Base-by-base conservation (phyloP, 2,329 filamentous ascomycete species). In the Aspergillus quadrilineatus region DNA sequence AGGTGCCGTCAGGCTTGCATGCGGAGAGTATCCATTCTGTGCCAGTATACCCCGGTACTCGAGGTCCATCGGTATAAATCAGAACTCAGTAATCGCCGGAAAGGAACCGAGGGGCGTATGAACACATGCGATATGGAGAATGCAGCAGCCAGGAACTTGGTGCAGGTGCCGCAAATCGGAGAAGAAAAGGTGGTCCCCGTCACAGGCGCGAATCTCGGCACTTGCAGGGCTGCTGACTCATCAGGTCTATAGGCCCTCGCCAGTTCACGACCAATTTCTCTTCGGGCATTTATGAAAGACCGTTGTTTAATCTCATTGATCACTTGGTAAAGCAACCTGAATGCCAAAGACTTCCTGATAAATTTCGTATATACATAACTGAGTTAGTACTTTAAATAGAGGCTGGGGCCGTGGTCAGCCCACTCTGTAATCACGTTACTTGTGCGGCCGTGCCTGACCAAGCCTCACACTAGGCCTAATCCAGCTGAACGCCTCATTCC, bases 151-250 rank as follows among this genome's bases (percentile, higher is more conserved):
- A 61, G 63, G 59, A 58, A 56, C 36, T 60, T 55, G 60, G 58
- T 58, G 56, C 47, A 69, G 65, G 61, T 67, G 68, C 70, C 72
- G 72, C 68, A 71, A 73, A 73, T 73, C 72, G 72, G 72, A 37
- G 34, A 60, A 71, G 67, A 70, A 72, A 67, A 62, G 52, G 48
- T 60, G 60, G 53, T 56, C 47, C 47, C 29, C 39, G 17, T 42
- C 5, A 42, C 43, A 28, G 22, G 45, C 63, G 63, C 67, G 67
- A 70, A 67, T 59, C 54, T 69, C 68, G 68, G 68, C 64, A 52
- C 55, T 65, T 67, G 12, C 22, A 22, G 36, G 26, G 15, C 22
- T n/a, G 53, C 37, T 57, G 55, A 57, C 34, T 57, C 44, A 57
- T 43, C 36, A 22, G 3, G 22, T 22, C 22, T 22, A 4, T 22